phyloP scores from a whole-genome alignment of 1,284 basidiomycete genomes.

The Leccinum subfulvum region DNA sequence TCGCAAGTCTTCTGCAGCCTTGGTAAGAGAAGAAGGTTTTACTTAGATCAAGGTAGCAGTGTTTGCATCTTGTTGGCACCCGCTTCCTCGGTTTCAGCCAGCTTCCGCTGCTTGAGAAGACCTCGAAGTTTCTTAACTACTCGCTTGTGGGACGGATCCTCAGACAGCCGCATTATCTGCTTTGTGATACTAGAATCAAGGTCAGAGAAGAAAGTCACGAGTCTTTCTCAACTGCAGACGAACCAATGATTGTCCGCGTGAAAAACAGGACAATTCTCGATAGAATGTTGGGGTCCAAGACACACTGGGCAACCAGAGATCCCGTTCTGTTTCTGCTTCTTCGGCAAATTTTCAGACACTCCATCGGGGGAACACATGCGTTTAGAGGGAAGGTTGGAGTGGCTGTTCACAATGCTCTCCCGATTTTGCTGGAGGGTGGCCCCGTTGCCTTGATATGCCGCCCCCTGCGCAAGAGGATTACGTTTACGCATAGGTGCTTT shows the following conservation, averaged over 20 bases:
- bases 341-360: conserved; percentile 30
- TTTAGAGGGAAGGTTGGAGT: conserved; percentile 33
- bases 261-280: conserved; percentile 55
- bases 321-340: conserved; percentile 36
- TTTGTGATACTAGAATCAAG: conserved; percentile 39
- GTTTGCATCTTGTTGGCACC: conserved; percentile 9
- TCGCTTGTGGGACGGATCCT: conserved; percentile 36
- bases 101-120: conserved; percentile 44
- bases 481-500: conserved; percentile 2
- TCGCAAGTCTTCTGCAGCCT: conserved; percentile 2
- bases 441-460: not conserved
- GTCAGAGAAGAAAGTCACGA: conserved; percentile 10
- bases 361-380: conserved; percentile 35
- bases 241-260: conserved; percentile 51
- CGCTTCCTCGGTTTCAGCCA: conserved; percentile 9
- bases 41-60: not conserved
- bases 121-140: conserved; percentile 44
- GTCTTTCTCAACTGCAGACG: conserved; percentile 9
- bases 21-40: not conserved
- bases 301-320: conserved; percentile 46
- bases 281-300: conserved; percentile 40
- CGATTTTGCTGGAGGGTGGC: not conserved
- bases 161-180: conserved; percentile 49
- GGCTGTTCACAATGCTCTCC: conserved; percentile 3
- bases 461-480: not conserved